Base-by-base conservation (phyloP, 1,284 basidiomycete genomes). In the Apiotrichum porosum region DNA sequence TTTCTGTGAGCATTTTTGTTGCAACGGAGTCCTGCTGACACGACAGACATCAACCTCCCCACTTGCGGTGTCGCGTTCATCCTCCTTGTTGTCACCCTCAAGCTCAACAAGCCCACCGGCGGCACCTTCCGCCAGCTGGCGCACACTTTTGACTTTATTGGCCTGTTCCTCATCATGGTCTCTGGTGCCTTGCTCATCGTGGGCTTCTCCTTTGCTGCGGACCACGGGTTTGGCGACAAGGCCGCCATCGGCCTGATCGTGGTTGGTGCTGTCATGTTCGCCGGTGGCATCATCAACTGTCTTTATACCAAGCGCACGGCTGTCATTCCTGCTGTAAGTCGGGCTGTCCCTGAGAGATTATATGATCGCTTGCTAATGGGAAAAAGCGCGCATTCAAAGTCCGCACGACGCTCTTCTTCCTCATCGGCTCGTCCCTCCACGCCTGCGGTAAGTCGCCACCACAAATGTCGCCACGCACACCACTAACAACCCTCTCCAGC, bases 41-140 rank as follows among this genome's bases (percentile, higher is more conserved):
- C 12, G 8, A 28, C 26, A 28, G 26, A 44, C 47, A 48, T 53
- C 33, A 76, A 76, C 56, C 60, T 76, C n/a, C 72, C 72, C 0
- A 66, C 63, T 0, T 66, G 64, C 28, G 71, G 57, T 9, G 61
- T 87, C 33, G 88, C 89, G 3, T 80, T 82, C 21, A 71, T 71
- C 4, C 66, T 89, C 28, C 75, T 94, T 9, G 84, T 88, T 63
- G 81, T 86, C 66, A 87, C 84, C 74, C 80, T 95, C 37, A 85
- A 91, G 58, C 77, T 95, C 31, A 89, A 92, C 54, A 69, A 73
- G 30, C 45, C 48, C 12, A 31, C 31, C 23, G 33, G 21, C 12
- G 34, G n/a, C 21, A 51, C 45, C 2, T 51, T 50, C 18, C 45
- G 46, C 2, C 51, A 67, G 30, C 52, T 72, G 23, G 38, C 41